Evolutionary conservation across 83 land plant species (phyloP), one percentile per base, ranked within the genome.

Genomic region (Picea engelmannii): DNA sequence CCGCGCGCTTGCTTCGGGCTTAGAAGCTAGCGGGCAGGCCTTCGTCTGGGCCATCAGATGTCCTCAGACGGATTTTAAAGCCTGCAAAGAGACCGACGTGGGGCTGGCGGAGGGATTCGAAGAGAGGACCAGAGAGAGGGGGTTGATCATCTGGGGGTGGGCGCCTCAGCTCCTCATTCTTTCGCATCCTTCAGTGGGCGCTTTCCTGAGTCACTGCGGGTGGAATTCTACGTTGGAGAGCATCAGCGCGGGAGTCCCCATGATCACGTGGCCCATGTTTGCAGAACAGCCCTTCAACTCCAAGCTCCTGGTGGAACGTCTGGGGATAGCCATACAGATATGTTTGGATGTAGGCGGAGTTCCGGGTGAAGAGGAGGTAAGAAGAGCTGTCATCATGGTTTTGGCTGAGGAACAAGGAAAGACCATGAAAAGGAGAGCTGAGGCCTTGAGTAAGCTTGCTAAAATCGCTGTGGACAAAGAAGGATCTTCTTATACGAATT

Each of bases 191-290:
- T 55, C 79, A 0, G 42, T 77, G 7, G 79, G 42, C 0, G 79
- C 79, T 6, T 77, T 77, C 16, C 18, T 77, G 64, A 77, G 63
- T 35, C 79, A 77, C n/a, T 77, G 63, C 3, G 79, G 64, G 6
- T 77, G 79, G 79, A 77, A 77, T 9, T 77, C 64, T 4, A 77
- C 64, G 1, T 21, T 77, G 62, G 79, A 76, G 79, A 55, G 79
- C 35, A 58, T 58, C 0, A 58, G 62, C 16, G 17, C 23, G 24
- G 79, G 79, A 4, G 35, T 76, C 2, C 79, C 63, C 63, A 77
- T 25, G 35, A 2, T 15, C 9, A 59, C 40, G 2, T 77, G 79
- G 79, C 63, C 79, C 7, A 25, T 58, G 63, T 77, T 77, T 77
- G 79, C 62, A 25, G 62, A 77, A 6, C 40, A 77, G n/a, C 62